Base-by-base conservation (phyloP, 345 rosid species). In the Eucalyptus paniculata region DNA sequence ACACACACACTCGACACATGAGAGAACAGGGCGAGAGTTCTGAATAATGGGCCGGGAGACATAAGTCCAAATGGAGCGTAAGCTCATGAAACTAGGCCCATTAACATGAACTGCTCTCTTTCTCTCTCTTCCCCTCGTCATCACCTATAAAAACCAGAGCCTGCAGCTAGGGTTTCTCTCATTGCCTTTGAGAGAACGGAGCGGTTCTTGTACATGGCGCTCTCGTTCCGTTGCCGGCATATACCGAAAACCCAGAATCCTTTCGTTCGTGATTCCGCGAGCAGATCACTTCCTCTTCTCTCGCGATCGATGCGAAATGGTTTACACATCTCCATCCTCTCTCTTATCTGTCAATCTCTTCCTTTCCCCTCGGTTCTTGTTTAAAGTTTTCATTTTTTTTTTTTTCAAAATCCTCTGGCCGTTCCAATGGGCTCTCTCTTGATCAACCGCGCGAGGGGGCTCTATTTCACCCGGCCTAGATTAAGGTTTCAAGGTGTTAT, bases 381-480 rank as follows among this genome's bases (percentile, higher is more conserved):
- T 17, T 19, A 10, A 53, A 34, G 45, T 12, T 19, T 86, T 19
- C 17, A 28, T 24, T 47, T n/a, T 18, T 26, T 44, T 11, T 47
- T 47, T 47, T 47, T 8, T 4, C 6, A 56, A 50, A 30, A 37
- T 24, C 8, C 37, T 5, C 9, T 50, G 89, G 89, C 89, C 89
- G 89, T 9, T 67, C 89, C 89, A 88, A 67, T 67, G 89, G 85
- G 89, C 40, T 44, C 89, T 87, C 85, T 72, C 89, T 67, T 67
- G 23, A 87, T 60, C 85, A n/a, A 88, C 32, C 37, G 42, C 17
- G 56, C 45, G 54, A 32, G 89, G 50, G 89, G 53, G 44, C 83
- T 69, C 89, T 6, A 88, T 88, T 88, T 88, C 89, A 88, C 89
- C 89, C 89, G 89, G 89, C 89, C 89, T 50, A 67, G 82, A 88